A percentile compares a stretch with the other conserved stretches of the same genome.
Evolutionary conservation across 1,284 basidiomycete species (phyloP).

Genomic region (Amylostereum chailletii): DNA sequence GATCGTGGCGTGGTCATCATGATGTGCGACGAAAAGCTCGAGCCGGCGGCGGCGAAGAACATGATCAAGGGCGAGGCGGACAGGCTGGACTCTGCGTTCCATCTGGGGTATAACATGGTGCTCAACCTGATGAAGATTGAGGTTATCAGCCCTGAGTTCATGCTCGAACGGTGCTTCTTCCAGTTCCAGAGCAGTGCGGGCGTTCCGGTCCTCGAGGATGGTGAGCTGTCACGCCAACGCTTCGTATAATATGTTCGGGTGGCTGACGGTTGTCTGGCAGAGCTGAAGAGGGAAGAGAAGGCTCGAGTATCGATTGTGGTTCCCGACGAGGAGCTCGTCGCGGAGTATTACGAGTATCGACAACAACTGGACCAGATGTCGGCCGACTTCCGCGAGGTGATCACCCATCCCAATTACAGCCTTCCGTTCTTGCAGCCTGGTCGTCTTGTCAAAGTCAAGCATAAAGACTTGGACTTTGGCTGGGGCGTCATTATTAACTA

Average conservation of each 20-base stretch:
- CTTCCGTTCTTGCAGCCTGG: constrained; percentile 92
- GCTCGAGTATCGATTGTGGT: constrained; percentile 62
- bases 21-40: constrained; percentile 99
- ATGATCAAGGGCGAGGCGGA: constrained; percentile 99
- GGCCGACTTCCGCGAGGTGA: constrained; percentile 83
- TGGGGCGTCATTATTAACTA: constrained; percentile 95
- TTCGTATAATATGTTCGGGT: constrained; percentile 4
- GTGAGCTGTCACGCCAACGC: constrained; percentile 29
- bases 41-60: constrained; percentile 84
- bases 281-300: constrained; percentile 72
- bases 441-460: constrained; percentile 82
- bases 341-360: constrained; percentile 87
- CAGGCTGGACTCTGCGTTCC: constrained; percentile 95
- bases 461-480: constrained; percentile 87
- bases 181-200: constrained; percentile 95
- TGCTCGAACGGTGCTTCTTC: constrained; percentile 97
- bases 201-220: constrained; percentile 81
- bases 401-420: constrained; percentile 91
- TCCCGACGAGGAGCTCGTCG: constrained; percentile 76
- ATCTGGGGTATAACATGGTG: constrained; percentile 99
- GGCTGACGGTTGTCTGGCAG: constrained; percentile 27
- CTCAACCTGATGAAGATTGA: constrained; percentile 98
- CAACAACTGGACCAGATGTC: constrained; percentile 87
- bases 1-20: constrained; percentile 99
- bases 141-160: constrained; percentile 96